Evolutionary conservation across 2,329 filamentous ascomycete species (phyloP).

Genomic region (Nemania bipapillata): DNA sequence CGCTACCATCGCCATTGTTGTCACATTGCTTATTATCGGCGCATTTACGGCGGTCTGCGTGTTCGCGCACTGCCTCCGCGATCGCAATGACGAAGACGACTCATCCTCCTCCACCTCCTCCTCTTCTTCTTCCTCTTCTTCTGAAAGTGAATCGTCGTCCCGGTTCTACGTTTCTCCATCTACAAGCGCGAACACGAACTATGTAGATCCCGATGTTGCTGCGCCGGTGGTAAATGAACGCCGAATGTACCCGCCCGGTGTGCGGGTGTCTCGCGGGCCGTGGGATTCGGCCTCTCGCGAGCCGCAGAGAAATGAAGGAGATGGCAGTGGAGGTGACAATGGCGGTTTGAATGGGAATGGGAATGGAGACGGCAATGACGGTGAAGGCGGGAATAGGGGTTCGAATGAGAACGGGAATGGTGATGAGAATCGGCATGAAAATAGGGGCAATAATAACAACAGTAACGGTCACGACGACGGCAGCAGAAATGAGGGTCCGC

Average conservation of each 20-base stretch:
- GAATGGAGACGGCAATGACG: neutral
- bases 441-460: neutral
- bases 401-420: neutral
- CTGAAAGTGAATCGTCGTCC: neutral
- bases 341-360: neutral
- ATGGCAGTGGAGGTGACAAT: neutral
- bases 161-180: neutral
- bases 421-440: neutral
- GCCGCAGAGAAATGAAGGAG: neutral
- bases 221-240: neutral
- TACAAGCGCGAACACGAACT: neutral
- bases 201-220: neutral
- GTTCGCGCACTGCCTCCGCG: neutral
- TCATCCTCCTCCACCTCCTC: no score
- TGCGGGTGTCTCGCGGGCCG: neutral
- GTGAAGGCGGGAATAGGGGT: neutral
- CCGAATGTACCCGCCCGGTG: neutral
- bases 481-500: no score
- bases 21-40: slow-evolving; percentile 11
- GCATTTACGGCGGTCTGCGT: slow-evolving; percentile 10
- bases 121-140: no score
- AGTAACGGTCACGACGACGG: no score
- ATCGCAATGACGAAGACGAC: neutral
- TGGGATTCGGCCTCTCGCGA: neutral
- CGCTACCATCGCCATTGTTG: slow-evolving; percentile 24